Base-by-base conservation (phyloP, 352 stramenopile species). In the Globisporangium nodosum region DNA sequence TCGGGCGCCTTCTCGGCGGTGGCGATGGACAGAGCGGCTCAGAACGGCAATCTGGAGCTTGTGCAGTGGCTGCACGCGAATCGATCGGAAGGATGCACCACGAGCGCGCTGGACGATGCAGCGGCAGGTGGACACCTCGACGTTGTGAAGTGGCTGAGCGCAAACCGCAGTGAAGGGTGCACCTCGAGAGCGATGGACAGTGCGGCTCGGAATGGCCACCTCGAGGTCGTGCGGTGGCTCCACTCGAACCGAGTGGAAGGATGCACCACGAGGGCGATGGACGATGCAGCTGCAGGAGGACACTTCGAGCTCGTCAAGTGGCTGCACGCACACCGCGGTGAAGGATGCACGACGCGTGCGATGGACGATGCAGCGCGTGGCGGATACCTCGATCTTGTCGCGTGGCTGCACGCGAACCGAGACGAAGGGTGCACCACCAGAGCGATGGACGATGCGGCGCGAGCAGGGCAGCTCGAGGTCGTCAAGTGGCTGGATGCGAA, bases 21-120 rank as follows among this genome's bases (percentile, higher is more conserved):
- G 1, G 53, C 53, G 3, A 58, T 58, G 53, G 42, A 58, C 40
- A 1, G 33, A 2, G 40, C 40, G 0, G 52, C 42, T 12, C 9
- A 11, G 4, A 51, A 45, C 5, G 52, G 27, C 3, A 43, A 43
- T 7, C 40, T 58, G 16, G 39, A 42, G 4, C 8, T 40, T 2
- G 15, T 58, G 6, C 21, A 58, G 24, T 51, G 24, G 21, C 52
- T 58, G 2, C 24, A 58, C n/a, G 27, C 31, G 2, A 39, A 58
- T 18, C 40, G 52, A 9, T 39, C 39, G 2, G 42, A 58, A 33
- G 52, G 52, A 5, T 51, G 52, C 18, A 43, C 27, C 12, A 16
- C 15, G 15, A 24, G 33, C 12, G 31, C 21, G 3, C 40, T 58
- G 40, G 39, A 58, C 24, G 27, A 42, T 5, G 52, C 52, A 5